Percentiles rank a stretch among this genome's conserved stretches.
Evolutionary conservation across 495 filamentous ascomycete genomes (phyloP).

Genomic region (Aspergillus biplanus): DNA sequence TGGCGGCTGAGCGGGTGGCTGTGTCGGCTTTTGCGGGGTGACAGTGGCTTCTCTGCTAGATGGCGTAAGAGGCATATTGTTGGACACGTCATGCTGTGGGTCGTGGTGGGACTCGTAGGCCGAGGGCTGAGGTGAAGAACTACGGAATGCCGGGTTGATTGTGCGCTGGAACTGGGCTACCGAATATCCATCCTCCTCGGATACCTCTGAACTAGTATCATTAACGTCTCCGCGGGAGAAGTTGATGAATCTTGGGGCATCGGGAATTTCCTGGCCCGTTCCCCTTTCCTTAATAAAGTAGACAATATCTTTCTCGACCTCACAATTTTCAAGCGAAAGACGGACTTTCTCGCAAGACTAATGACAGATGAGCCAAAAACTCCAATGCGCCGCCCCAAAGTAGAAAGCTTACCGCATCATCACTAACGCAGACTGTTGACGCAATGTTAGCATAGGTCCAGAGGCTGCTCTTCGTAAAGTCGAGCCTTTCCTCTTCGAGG

Average conservation of each 20-base stretch:
- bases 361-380: conserved; percentile 22
- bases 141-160: conserved; percentile 93
- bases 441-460: conserved; percentile 98
- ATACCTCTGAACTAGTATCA: conserved; percentile 78
- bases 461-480: conserved; percentile 95
- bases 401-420: conserved; percentile 70
- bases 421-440: conserved; percentile 98
- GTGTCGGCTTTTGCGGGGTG: conserved; percentile 54
- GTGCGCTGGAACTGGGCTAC: conserved; percentile 94
- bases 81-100: conserved; percentile 68
- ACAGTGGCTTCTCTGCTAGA: conserved; percentile 56
- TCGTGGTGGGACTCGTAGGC: conserved; percentile 90
- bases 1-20: conserved; percentile 17
- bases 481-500: conserved; percentile 93
- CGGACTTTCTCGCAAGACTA: conserved; percentile 94
- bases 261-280: conserved; percentile 96
- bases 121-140: conserved; percentile 85
- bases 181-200: conserved; percentile 84
- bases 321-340: conserved; percentile 91
- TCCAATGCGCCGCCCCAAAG: not conserved
- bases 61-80: conserved; percentile 52
- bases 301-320: conserved; percentile 93
- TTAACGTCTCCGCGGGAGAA: conserved; percentile 90
- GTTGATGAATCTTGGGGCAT: conserved; percentile 97
- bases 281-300: conserved; percentile 87